Evolutionary conservation across 2,329 filamentous ascomycete genomes (phyloP).

Genomic region (Hymenotorrendiella dingleyae): DNA sequence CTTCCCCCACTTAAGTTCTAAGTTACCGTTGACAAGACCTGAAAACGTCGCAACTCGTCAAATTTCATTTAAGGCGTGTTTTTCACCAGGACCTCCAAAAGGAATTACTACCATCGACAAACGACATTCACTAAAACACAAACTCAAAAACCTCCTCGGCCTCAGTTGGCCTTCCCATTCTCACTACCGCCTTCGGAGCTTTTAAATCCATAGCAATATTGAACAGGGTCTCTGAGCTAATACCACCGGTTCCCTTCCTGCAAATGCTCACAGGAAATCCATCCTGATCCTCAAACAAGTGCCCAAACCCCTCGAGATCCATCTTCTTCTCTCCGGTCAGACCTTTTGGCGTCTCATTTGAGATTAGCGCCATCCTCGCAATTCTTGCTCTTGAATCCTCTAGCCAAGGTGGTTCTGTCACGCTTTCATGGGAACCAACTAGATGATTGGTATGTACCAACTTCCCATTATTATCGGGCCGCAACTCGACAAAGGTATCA

Average conservation of each 20-base stretch:
- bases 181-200: constrained; percentile 26
- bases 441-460: constrained; percentile 30
- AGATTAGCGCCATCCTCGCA: constrained; percentile 26
- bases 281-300: constrained; percentile 11
- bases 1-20: too few species aligned
- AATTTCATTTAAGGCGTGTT: too few species aligned
- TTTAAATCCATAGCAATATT: constrained; percentile 34
- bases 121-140: neutral
- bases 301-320: neutral
- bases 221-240: constrained; percentile 30
- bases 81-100: too few species aligned
- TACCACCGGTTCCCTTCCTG: constrained; percentile 21
- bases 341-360: constrained; percentile 26
- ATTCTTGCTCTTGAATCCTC: constrained; percentile 26
- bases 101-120: too few species aligned
- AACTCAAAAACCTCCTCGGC: neutral
- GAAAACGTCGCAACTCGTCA: too few species aligned
- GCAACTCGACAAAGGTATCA: constrained; percentile 21
- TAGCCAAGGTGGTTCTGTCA: constrained; percentile 13
- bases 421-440: constrained; percentile 13
- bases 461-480: constrained; percentile 9
- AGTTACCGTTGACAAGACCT: too few species aligned
- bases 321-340: neutral
- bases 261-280: constrained; percentile 23
- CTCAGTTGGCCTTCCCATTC: constrained; percentile 29